phyloP scores from a whole-genome alignment of 371 early-diverging fungal genomes.

The Rhizopus sp. region DNA sequence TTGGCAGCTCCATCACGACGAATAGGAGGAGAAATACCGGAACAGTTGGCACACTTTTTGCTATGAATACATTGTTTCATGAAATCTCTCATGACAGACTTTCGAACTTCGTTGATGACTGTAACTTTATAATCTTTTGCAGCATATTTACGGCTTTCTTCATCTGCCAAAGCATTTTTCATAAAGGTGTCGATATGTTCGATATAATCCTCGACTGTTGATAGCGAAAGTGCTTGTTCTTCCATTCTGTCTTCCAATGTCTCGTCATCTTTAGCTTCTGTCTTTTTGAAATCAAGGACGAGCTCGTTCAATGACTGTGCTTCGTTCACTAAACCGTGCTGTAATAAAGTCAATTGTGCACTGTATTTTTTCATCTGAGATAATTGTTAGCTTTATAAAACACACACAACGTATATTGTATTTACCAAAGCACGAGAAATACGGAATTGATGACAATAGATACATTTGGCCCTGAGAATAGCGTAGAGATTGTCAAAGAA shows the following conservation, averaged over 20 bases:
- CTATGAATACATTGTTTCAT: conserved; percentile 56
- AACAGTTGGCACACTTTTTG: conserved; percentile 82
- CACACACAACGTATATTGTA: neutral
- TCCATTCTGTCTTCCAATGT: conserved; percentile 52
- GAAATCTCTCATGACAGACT: conserved; percentile 76
- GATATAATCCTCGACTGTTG: conserved; percentile 58
- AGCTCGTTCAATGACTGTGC: conserved; percentile 78
- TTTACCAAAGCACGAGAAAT: conserved; percentile 68
- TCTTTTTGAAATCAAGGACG: conserved; percentile 42
- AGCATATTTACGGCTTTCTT: conserved; percentile 33
- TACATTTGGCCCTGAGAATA: conserved; percentile 87
- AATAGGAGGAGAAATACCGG: conserved; percentile 76
- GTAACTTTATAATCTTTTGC: conserved; percentile 67
- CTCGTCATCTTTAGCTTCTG: conserved; percentile 47
- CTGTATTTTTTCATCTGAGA: conserved; percentile 47
- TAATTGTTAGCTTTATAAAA: neutral
- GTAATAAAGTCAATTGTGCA: conserved; percentile 72
- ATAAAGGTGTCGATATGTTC: conserved; percentile 51
- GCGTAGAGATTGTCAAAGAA: conserved; percentile 87
- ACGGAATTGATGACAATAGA: conserved; percentile 90
- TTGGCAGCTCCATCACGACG: conserved; percentile 87
- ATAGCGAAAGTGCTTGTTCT: conserved; percentile 47
- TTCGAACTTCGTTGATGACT: conserved; percentile 75
- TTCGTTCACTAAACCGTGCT: conserved; percentile 80
- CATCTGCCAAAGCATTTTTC: conserved; percentile 33